Base-by-base conservation (phyloP, 202 grass and related monocot genomes). In the Elaeis oleifera region DNA sequence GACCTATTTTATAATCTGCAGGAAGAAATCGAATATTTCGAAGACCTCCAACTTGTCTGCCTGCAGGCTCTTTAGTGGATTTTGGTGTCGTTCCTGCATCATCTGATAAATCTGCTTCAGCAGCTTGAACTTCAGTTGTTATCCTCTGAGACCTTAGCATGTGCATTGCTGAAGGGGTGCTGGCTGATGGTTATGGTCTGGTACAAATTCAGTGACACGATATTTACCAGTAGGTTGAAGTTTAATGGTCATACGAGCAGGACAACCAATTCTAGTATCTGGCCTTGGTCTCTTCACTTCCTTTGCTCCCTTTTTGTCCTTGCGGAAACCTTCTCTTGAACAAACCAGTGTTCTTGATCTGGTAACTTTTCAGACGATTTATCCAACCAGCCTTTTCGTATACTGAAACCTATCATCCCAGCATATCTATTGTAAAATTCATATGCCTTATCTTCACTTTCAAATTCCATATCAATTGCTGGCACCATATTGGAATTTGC, bases 361-460 rank as follows among this genome's bases (percentile, higher is more conserved):
- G 27, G 85, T 92, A 72, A 92, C 73, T 44, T 87, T 73, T 69
- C 89, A 56, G 89, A 84, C 79, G 18, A 60, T 81, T 92, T 92
- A n/a, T 87, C 73, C 75, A 84, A 92, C 50, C 84, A 88, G 59
- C 84, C 84, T 83, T 92, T 92, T 11, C 89, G 72, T 62, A 92
- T 84, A 60, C 89, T 92, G 74, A 92, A 96, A 14, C 91, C 91
- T 75, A 96, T 62, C 71, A 90, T 87, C 14, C 91, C 91, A 61
- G 91, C 91, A 59, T 96, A 96, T 63, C 89, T 90, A 52, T 96
- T 96, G 71, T 90, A 96, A 56, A 90, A 90, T 57, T 90, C 87
- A 73, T 96, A 96, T 65, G 87, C 79, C 77, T 78, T 90, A 52
- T 96, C 91, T 78, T 96, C 91, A 48, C 74, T 85, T 49, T 85